Evolutionary conservation across 148 eudicot genomes (phyloP).

Genomic region (Persicaria tinctoria): DNA sequence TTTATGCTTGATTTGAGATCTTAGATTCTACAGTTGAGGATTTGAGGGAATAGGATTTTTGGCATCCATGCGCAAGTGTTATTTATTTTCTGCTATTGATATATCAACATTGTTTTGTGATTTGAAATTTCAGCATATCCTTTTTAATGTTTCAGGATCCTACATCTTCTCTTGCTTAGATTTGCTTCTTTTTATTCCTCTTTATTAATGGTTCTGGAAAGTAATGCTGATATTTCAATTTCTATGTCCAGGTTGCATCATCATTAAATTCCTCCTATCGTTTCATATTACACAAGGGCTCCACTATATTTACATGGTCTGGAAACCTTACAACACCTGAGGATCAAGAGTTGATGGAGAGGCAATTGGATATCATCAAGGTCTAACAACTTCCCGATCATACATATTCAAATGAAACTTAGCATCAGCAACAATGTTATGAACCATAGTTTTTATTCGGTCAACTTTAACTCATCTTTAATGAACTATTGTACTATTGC

Average conservation of each 20-base stretch:
- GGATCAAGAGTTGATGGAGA: slow-evolving; percentile 80
- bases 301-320: slow-evolving; percentile 71
- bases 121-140: not conserved
- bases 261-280: slow-evolving; percentile 84
- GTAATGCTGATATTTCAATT: not conserved
- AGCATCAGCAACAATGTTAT: too few relatives aligned
- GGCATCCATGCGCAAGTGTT: not conserved
- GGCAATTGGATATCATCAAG: slow-evolving; percentile 87
- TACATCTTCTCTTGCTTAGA: not conserved
- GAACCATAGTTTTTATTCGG: not conserved
- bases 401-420: not conserved
- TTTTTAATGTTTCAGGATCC: not conserved
- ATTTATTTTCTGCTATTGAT: not conserved
- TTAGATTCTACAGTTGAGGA: not conserved
- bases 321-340: slow-evolving; percentile 66
- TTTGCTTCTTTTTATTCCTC: not conserved
- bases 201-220: not conserved
- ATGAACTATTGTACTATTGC: not conserved
- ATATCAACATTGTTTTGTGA: not conserved
- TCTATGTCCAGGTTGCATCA: slow-evolving; percentile 60
- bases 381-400: slow-evolving; percentile 22
- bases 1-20: too few relatives aligned
- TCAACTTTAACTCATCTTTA: not conserved
- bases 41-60: not conserved
- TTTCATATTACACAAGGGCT: slow-evolving; percentile 73